Base-by-base conservation (phyloP, 2,329 filamentous ascomycete genomes). In the Alternaria postmessia region DNA sequence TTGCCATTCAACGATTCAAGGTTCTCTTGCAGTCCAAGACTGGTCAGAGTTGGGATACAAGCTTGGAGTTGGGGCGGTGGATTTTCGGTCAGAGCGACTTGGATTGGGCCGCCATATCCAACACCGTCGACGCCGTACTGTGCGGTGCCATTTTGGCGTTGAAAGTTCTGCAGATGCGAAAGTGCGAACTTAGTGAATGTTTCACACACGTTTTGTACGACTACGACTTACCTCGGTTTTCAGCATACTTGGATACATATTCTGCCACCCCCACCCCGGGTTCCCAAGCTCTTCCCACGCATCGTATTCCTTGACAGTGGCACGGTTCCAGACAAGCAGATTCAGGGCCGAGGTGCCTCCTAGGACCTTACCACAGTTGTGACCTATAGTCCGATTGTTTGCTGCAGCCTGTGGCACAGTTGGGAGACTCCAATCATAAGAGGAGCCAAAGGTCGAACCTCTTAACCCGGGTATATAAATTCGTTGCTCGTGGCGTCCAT, bases 281-380 rank as follows among this genome's bases (percentile, higher is more conserved):
- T 88, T 89, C 0, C 87, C 87, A 12, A 89, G 74, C 26, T 79
- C 73, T 53, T 82, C 83, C 87, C 87, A 89, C 1, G 80, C 80
- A 72, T 89, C 83, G 52, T 77, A 79, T 53, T 78, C 76, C 4
- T 63, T 70, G 16, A 68, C 61, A n/a, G 64, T 65, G 4, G 67
- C 78, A 9, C 78, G 67, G 18, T 77, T 72, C 62, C 74, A 78
- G 22, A 68, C 63, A 65, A 80, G 72, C 11, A 75, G 70, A 57
- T 80, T 79, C 36, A 79, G 62, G 3, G 72, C 72, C 18, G 68
- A 70, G 14, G 75, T 72, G 2, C 78, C 78, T 34, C 77, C 77
- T 2, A 79, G 72, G 1, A 73, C 73, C 28, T 65, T 68, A 9
- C 69, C 70, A 12, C 67, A 65, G 11, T 58, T 61, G 24, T 63